Evolutionary conservation across 2,329 filamentous ascomycete genomes (phyloP).

Genomic region (Diplodia scrobiculata): DNA sequence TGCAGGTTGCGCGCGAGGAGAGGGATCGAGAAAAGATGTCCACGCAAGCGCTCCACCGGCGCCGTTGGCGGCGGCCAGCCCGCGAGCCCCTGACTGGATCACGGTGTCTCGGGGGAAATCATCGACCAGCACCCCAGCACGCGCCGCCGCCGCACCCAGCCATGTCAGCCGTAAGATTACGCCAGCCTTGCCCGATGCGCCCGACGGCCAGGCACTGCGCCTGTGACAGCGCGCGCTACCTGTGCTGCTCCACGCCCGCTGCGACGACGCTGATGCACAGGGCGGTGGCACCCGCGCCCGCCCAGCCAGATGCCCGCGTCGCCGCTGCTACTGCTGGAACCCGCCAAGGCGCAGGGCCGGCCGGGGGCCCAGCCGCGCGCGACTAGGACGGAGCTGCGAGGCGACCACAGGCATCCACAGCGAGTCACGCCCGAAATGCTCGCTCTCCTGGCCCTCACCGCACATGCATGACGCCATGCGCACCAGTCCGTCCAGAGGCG

Average conservation of each 20-base stretch:
- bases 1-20: constrained; percentile 20
- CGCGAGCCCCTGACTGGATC: constrained; percentile 26
- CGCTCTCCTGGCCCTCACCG: constrained; percentile 8
- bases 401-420: constrained; percentile 11
- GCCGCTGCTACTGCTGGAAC: background rate
- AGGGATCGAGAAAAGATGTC: constrained; percentile 27
- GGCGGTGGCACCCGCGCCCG: background rate
- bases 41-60: constrained; percentile 27
- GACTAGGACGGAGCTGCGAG: constrained; percentile 6
- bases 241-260: background rate
- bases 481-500: background rate
- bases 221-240: constrained; percentile 2
- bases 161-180: constrained; percentile 28
- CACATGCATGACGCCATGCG: constrained; percentile 22
- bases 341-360: background rate
- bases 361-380: constrained; percentile 15
- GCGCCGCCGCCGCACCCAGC: constrained; percentile 23
- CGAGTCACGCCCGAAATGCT: constrained; percentile 9
- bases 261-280: background rate
- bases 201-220: constrained; percentile 1
- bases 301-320: background rate
- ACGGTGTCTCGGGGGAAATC: constrained; percentile 23
- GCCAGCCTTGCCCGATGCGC: constrained; percentile 20
- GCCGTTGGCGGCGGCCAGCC: constrained; percentile 26
- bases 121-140: constrained; percentile 19